A percentile compares a stretch with the other conserved stretches of the same genome.
Evolutionary conservation across 2,329 filamentous ascomycete species (phyloP).

Genomic region (Phaeosphaeria sp.): DNA sequence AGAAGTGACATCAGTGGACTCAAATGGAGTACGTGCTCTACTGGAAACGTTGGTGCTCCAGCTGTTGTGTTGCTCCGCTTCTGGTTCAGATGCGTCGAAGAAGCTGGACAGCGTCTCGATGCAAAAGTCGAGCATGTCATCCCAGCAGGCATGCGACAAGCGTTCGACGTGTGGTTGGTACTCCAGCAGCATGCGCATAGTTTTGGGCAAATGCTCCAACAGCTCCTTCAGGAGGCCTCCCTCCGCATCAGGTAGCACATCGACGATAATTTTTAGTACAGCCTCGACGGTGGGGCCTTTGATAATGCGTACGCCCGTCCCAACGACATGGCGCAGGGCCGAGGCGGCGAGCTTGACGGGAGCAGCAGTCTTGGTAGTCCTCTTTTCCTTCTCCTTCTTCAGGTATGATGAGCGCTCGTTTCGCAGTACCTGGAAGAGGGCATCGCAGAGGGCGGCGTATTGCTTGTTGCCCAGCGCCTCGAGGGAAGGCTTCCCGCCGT

Average conservation of each 20-base stretch:
- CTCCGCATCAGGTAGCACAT: constrained; percentile 70
- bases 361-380: constrained; percentile 35
- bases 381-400: constrained; percentile 58
- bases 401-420: constrained; percentile 71
- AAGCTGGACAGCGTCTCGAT: constrained; percentile 62
- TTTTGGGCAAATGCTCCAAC: constrained; percentile 78
- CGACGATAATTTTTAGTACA: constrained; percentile 80
- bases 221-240: constrained; percentile 73
- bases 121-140: constrained; percentile 73
- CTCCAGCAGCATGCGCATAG: constrained; percentile 72
- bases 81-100: constrained; percentile 24
- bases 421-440: constrained; percentile 73
- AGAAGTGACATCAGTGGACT: constrained; percentile 31
- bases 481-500: constrained; percentile 52
- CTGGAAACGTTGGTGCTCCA: constrained; percentile 39
- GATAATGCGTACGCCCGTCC: constrained; percentile 71
- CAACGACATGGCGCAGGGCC: constrained; percentile 74
- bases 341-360: constrained; percentile 74
- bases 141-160: constrained; percentile 73
- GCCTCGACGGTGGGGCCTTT: constrained; percentile 79
- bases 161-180: constrained; percentile 82
- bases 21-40: constrained; percentile 41
- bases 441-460: constrained; percentile 83
- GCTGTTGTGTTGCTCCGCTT: constrained; percentile 32
- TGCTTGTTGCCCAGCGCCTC: constrained; percentile 71